Conservation (phyloP, 306 rosid species). For the Albizia julibrissin region DNA sequence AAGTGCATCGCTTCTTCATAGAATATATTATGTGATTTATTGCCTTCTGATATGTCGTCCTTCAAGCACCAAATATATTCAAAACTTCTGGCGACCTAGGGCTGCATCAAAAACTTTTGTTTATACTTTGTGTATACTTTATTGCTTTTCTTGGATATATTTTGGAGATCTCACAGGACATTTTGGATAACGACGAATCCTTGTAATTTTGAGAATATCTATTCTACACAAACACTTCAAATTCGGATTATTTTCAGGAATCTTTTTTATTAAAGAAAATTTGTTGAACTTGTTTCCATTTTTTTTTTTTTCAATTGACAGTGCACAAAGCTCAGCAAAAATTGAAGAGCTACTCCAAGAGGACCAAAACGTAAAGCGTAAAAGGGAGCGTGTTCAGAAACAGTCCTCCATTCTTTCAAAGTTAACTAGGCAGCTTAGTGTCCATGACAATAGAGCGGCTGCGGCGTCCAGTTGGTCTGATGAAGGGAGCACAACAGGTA, state of each 20-base stretch:
- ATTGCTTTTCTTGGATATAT: conserved; percentile 25
- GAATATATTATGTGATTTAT: background rate
- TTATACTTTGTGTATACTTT: conserved; percentile 7
- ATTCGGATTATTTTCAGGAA: conserved; percentile 7
- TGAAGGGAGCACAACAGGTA: conserved; percentile 49
- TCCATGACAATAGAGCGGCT: conserved; percentile 55
- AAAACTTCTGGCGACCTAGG: conserved; percentile 13
- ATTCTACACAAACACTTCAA: conserved; percentile 5
- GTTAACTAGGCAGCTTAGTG: conserved; percentile 53
- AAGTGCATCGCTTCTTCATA: conserved; percentile 25
- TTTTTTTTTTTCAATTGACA: conserved; percentile 38
- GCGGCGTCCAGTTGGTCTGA: conserved; percentile 54
- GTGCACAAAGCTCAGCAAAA: conserved; percentile 55
- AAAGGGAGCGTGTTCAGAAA: conserved; percentile 57
- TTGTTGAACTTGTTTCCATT: background rate
- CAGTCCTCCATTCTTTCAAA: conserved; percentile 61
- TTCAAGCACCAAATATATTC: conserved; percentile 10
- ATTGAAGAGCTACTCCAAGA: conserved; percentile 60
- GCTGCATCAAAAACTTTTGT: background rate
- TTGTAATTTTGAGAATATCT: conserved; percentile 21
- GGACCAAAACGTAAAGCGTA: conserved; percentile 47
- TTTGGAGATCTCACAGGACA: conserved; percentile 3
- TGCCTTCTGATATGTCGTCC: conserved; percentile 10
- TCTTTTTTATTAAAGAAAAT: conserved; percentile 12
- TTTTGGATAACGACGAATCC: background rate